Evolutionary conservation across 495 filamentous ascomycete genomes (phyloP), one percentile per base, ranked within the genome.

Genomic region (Annulohypoxylon nitens): DNA sequence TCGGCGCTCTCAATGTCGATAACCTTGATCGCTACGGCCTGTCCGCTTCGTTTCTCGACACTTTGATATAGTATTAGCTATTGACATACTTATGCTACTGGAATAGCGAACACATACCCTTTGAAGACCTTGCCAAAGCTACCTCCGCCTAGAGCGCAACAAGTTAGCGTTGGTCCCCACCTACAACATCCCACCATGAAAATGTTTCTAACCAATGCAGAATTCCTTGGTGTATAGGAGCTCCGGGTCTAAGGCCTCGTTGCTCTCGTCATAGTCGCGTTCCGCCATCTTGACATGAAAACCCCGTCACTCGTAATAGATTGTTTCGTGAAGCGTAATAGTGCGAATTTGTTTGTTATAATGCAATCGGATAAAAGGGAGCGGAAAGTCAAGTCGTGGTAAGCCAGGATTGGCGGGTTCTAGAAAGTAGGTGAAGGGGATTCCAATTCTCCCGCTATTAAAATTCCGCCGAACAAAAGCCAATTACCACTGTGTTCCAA

Each of bases 1-100:
- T 98, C 96, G 76, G 94, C 96, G 79, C 93, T 96, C 81, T 99
- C 96, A 71, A 99, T 94, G 76, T 99, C 96, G 79, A 99, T 98
- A 70, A 97, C 87, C 78, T 98, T 99, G 83, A 97, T 97, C 20
- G 94, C 95, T 11, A 97, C 93, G 11, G 93, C 89, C 79, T 94
- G 90, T 51, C 93, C 94, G 11, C 91, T 95, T 2, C 91, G 87
- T 75, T 91, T 93, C 81, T 97, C 93, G 55, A 97, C 90, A 25
- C 93, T 97, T 34, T 60, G 0, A 18, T 47, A 6, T 0, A n/a
- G 66, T 54, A 72, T 85, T 59, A 87, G 80, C 75, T 47, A 71
- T 34, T 34, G 45, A 58, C 3, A 34, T 36, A 20, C 18, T 14
- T 18, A 39, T 16, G 39, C 39, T 55, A 12, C 20, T 39, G 50